phyloP scores from a whole-genome alignment of 2,329 filamentous ascomycete genomes.

The Diatrype stigma region DNA sequence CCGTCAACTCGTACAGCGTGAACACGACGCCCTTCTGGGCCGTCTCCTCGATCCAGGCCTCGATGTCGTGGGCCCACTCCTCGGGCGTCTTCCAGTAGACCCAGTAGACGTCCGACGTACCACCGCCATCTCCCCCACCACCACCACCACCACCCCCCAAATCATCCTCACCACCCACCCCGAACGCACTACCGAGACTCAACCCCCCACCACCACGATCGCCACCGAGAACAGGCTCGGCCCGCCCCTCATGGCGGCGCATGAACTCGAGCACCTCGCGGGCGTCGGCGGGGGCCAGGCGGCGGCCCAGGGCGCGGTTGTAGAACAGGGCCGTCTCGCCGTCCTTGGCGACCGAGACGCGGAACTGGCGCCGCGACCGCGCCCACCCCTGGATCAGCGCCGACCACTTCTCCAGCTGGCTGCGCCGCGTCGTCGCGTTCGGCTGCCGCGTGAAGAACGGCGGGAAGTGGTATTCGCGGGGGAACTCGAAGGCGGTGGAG shows the following conservation, averaged over 20 bases:
- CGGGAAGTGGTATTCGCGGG: conserved; percentile 69
- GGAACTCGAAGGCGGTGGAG: conserved; percentile 46
- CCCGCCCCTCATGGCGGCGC: conserved; percentile 52
- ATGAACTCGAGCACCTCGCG: conserved; percentile 58
- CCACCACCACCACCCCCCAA: conserved; percentile 16
- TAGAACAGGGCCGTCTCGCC: conserved; percentile 54
- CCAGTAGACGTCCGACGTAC: conserved; percentile 57
- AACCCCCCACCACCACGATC: conserved; percentile 20
- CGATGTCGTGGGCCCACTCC: conserved; percentile 81
- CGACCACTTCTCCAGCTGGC: conserved; percentile 83
- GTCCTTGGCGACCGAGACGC: conserved; percentile 61
- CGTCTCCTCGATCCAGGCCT: conserved; percentile 80
- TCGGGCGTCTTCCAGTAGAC: conserved; percentile 83
- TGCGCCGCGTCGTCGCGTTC: conserved; percentile 67
- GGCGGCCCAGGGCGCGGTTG: conserved; percentile 51
- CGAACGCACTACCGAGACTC: neutral
- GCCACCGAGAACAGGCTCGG: conserved; percentile 56
- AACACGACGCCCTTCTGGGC: conserved; percentile 85
- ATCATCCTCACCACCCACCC: conserved; percentile 28
- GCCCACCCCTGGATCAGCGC: conserved; percentile 80
- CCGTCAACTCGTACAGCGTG: conserved; percentile 85
- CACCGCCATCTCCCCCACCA: conserved; percentile 28
- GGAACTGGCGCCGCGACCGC: conserved; percentile 70
- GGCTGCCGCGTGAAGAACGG: conserved; percentile 83
- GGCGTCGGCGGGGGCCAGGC: conserved; percentile 47